phyloP scores from a whole-genome alignment of 2,329 filamentous ascomycete species.

The Remersonia thermophila region DNA sequence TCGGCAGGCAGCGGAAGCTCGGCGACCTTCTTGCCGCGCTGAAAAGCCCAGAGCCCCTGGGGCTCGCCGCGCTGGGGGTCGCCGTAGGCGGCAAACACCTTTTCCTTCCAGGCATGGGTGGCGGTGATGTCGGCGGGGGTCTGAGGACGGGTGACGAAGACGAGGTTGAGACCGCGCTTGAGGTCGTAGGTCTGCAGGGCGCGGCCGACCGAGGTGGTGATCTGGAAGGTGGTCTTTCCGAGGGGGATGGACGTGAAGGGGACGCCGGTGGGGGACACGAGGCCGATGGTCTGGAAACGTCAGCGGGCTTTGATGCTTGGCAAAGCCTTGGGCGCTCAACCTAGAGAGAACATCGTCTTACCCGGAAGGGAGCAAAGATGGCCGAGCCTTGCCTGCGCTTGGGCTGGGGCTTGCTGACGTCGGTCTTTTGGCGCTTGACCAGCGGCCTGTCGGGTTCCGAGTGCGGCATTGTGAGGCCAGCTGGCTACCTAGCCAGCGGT shows the following conservation, averaged over 20 bases:
- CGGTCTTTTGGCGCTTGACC: constrained; percentile 65
- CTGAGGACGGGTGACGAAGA: constrained; percentile 86
- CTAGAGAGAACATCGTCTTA: constrained; percentile 32
- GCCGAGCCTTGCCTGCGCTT: constrained; percentile 42
- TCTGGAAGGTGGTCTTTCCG: constrained; percentile 91
- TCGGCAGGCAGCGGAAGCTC: constrained; percentile 59
- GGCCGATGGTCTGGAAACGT: constrained; percentile 61
- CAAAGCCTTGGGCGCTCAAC: neutral
- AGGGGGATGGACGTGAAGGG: constrained; percentile 83
- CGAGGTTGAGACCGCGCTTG: constrained; percentile 74
- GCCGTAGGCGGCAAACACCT: constrained; percentile 83
- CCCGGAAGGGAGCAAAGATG: constrained; percentile 88
- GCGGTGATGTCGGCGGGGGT: constrained; percentile 79
- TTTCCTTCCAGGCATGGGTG: constrained; percentile 75
- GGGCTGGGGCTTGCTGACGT: constrained; percentile 23
- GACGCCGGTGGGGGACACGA: constrained; percentile 81
- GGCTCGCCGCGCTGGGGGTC: constrained; percentile 37
- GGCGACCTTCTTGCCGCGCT: constrained; percentile 73
- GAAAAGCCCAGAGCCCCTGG: constrained; percentile 79
- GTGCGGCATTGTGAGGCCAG: constrained; percentile 37
- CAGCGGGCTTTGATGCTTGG: constrained; percentile 1
- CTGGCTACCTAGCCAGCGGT: constrained; percentile 3
- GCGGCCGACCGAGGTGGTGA: constrained; percentile 86
- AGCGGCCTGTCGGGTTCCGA: constrained; percentile 48
- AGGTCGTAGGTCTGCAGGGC: constrained; percentile 94